phyloP scores from a whole-genome alignment of 768 basidiomycete genomes.

The Lentinula sp. region DNA sequence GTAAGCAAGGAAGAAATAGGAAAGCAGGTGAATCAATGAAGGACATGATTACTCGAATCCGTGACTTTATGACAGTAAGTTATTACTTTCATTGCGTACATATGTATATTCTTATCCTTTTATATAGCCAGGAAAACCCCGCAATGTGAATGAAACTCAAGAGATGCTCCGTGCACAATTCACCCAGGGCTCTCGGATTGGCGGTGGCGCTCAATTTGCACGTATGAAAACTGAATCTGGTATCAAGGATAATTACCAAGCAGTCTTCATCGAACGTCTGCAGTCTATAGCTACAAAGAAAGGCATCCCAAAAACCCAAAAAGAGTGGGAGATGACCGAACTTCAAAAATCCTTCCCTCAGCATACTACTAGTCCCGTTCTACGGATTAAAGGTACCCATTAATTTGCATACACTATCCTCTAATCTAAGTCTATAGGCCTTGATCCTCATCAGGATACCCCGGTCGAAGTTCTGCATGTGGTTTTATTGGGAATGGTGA shows the following conservation, averaged over 20 bases:
- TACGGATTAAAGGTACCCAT: slow-evolving; percentile 17
- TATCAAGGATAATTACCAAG: slow-evolving; percentile 13
- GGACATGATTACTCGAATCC: background rate
- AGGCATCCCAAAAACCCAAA: background rate
- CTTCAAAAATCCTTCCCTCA: slow-evolving; percentile 11
- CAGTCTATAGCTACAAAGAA: slow-evolving; percentile 13
- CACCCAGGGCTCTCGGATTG: background rate
- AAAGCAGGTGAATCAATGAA: background rate
- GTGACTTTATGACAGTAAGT: background rate
- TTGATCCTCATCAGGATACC: slow-evolving; percentile 37
- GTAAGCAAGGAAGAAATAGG: background rate
- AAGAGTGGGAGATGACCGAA: slow-evolving; percentile 12
- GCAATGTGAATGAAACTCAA: background rate
- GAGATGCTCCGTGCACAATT: background rate
- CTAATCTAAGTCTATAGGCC: slow-evolving; percentile 15
- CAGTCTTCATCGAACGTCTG: slow-evolving; percentile 17
- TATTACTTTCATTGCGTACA: background rate
- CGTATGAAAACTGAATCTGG: background rate
- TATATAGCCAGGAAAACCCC: background rate
- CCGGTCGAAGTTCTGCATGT: slow-evolving; percentile 25
- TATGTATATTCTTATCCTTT: background rate
- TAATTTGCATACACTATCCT: background rate
- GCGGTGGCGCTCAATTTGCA: background rate
- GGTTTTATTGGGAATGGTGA: slow-evolving; percentile 35
- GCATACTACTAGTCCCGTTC: slow-evolving; percentile 26